A percentile compares a stretch with the other conserved stretches of the same genome.
phyloP scores from a whole-genome alignment of 805 yeast genomes.

The Komagataella kurtzmanii region DNA sequence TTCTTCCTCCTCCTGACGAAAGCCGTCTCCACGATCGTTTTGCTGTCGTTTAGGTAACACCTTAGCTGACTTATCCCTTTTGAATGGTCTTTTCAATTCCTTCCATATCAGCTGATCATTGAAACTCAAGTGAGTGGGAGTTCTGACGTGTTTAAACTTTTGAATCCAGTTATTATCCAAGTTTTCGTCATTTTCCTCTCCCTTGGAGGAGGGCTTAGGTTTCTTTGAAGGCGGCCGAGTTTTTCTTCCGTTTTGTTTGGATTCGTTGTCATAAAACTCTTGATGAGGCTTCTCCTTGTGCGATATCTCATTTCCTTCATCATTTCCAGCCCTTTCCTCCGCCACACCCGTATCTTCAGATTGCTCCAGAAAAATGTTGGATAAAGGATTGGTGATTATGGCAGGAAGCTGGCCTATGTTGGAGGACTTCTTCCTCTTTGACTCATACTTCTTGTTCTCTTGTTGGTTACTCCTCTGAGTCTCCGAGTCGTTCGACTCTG shows the following conservation, averaged over 20 bases:
- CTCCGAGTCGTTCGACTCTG: not conserved
- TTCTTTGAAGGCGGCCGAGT: not conserved
- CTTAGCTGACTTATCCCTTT: not conserved
- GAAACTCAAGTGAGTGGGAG: not conserved
- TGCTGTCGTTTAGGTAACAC: not conserved
- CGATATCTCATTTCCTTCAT: not conserved
- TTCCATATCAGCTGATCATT: not conserved
- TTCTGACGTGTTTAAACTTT: not conserved
- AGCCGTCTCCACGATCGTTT: not conserved
- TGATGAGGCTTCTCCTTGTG: not conserved
- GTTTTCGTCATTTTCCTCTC: not conserved
- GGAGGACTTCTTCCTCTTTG: not conserved
- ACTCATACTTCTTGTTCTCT: not conserved
- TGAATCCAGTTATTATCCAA: not conserved
- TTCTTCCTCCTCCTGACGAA: not conserved
- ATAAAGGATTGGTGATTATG: not conserved
- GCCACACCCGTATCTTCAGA: not conserved
- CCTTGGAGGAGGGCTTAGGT: not conserved
- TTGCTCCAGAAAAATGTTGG: not conserved
- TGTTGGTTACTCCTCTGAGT: not conserved
- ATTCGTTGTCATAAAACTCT: not conserved
- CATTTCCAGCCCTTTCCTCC: not conserved
- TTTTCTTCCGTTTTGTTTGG: not conserved
- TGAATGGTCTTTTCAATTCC: not conserved
- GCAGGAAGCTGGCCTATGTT: not conserved